Evolutionary conservation across 768 basidiomycete genomes (phyloP).

Genomic region (Calvatia gigantea): DNA sequence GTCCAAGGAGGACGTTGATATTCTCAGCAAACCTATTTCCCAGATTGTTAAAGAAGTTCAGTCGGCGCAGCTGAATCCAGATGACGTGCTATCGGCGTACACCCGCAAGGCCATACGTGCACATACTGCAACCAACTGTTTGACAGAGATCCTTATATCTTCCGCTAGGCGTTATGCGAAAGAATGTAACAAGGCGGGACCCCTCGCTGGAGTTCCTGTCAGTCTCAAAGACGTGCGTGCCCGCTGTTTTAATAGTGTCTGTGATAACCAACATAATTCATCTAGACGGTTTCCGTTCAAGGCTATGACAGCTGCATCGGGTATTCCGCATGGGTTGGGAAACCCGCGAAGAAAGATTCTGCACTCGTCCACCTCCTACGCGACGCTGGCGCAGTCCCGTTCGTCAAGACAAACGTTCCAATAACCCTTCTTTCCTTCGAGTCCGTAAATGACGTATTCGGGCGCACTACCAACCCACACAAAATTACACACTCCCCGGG

Average conservation of each 20-base stretch:
- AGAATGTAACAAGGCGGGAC: constrained; percentile 32
- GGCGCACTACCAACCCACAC: constrained; percentile 58
- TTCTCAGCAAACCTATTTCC: constrained; percentile 28
- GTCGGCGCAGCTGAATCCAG: constrained; percentile 24
- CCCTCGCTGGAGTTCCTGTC: constrained; percentile 58
- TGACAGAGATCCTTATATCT: constrained; percentile 55
- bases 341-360: constrained; percentile 43
- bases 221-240: constrained; percentile 50
- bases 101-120: constrained; percentile 46
- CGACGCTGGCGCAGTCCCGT: constrained; percentile 62
- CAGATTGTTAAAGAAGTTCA: constrained; percentile 29
- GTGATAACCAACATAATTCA: background rate
- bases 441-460: constrained; percentile 54
- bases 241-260: constrained; percentile 4
- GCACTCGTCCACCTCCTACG: constrained; percentile 49
- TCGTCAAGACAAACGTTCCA: constrained; percentile 66
- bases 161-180: constrained; percentile 31
- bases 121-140: constrained; percentile 53
- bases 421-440: constrained; percentile 59
- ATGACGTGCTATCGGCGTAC: constrained; percentile 39
- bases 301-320: constrained; percentile 60
- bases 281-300: constrained; percentile 44
- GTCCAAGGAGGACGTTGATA: constrained; percentile 21
- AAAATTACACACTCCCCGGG: constrained; percentile 51
- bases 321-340: constrained; percentile 47